These are phyloP conservation scores for Zasmidium cellare DNA, from an alignment of 2,329 filamentous ascomycete genomes.

Conservation along the genomic window DNA sequence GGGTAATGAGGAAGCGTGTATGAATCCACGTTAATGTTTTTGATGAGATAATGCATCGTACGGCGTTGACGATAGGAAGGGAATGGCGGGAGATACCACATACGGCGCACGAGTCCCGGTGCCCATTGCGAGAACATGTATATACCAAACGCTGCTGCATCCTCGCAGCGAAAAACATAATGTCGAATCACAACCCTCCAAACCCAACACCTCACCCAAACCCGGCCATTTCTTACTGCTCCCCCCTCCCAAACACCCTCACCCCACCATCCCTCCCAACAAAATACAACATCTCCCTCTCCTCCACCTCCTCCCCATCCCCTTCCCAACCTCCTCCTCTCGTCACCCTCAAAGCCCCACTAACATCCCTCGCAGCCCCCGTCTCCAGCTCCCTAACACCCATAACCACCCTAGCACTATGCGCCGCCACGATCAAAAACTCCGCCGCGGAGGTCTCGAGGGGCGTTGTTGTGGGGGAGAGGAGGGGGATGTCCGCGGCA, in stretches of 20 bases:
- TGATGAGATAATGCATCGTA: neutral
- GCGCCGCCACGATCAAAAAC: constrained; percentile 71
- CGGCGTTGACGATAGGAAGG: neutral
- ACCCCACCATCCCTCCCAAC: constrained; percentile 77
- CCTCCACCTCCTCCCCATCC: constrained; percentile 33
- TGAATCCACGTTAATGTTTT: no score
- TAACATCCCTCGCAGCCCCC: constrained; percentile 86
- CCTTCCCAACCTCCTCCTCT: constrained; percentile 48
- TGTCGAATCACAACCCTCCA: neutral
- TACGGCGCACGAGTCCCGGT: neutral
- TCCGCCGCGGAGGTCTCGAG: constrained; percentile 70
- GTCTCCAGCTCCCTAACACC: constrained; percentile 78
- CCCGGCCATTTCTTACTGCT: neutral
- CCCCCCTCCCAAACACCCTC: constrained; percentile 79
- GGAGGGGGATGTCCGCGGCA: constrained; percentile 18
- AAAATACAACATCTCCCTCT: constrained; percentile 78
- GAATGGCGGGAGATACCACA: neutral
- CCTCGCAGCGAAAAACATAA: neutral
- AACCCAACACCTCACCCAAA: neutral
- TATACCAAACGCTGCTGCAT: neutral
- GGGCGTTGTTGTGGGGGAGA: constrained; percentile 53
- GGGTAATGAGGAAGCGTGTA: neutral
- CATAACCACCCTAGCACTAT: constrained; percentile 71
- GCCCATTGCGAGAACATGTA: neutral
- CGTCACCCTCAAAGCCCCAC: constrained; percentile 79